These are phyloP conservation scores for Bigelowiella natans DNA, from an alignment of 78 protist genomes.

Conservation along the genomic window DNA sequence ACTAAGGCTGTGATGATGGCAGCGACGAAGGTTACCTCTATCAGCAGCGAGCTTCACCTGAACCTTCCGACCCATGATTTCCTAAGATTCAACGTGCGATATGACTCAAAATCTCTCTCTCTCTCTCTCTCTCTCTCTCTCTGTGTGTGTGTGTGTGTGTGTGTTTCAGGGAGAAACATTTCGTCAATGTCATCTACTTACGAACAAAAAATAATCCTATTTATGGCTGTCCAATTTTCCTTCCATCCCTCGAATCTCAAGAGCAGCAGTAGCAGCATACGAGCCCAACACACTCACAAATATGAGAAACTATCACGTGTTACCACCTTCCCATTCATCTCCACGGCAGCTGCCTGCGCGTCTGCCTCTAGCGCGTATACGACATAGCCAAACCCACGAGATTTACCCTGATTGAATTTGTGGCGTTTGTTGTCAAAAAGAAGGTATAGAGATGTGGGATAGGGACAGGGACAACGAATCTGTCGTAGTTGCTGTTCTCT, in stretches of 20 bases:
- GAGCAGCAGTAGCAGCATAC: too few species aligned
- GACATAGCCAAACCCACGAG: background rate
- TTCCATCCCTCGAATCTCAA: too few species aligned
- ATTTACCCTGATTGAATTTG: background rate
- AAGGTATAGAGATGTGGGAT: too few species aligned
- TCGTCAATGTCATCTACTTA: background rate
- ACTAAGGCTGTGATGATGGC: too few species aligned
- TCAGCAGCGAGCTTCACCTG: background rate
- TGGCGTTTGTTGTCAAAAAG: too few species aligned
- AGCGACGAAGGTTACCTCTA: too few species aligned
- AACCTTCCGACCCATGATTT: background rate
- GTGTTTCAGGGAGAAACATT: background rate
- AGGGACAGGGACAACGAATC: too few species aligned
- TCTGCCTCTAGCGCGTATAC: background rate
- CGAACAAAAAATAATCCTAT: background rate
- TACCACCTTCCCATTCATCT: background rate
- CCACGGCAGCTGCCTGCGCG: background rate
- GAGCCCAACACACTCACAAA: background rate
- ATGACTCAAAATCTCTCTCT: background rate
- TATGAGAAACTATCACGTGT: background rate
- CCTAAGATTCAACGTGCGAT: background rate
- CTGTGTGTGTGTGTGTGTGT: background rate
- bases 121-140: background rate
- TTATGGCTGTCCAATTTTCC: too few species aligned
- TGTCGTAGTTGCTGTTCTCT: too few species aligned